Evolutionary conservation across 805 yeast species (phyloP), one percentile per base, ranked within the genome.

Genomic region (Myxozyma udenii): DNA sequence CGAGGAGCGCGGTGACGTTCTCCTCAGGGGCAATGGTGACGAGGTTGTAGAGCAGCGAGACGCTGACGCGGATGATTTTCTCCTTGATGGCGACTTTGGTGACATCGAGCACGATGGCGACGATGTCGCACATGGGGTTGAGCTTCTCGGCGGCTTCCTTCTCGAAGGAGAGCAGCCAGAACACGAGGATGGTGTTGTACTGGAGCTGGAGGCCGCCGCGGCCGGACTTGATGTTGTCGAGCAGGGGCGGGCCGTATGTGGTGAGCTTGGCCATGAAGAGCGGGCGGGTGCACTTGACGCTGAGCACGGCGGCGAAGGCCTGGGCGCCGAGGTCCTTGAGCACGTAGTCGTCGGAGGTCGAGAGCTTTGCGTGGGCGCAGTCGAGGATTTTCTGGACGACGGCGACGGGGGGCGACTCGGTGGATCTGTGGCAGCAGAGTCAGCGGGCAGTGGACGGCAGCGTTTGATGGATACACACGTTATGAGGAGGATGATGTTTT

Each of bases 141-240:
- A 77, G 73, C 56, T 68, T 76, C 56, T 61, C 60, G 52, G 82
- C 76, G 36, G 81, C 74, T 41, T 66, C 58, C n/a, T 68, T 68
- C 66, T 80, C 84, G 71, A 91, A 93, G 3, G 95, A 81, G 55
- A 88, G 74, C 47, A 89, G 74, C 98, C 98, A 93, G 42, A 87
- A 73, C 21, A 84, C 75, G 65, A 93, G 75, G 58, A 91, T 76
- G 4, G 84, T 75, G 63, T 86, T 79, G 71, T 93, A 93, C 67
- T 85, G 89, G 61, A 88, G 77, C 73, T 93, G 98, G 55, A 90
- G 76, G 52, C 81, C 83, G 51, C 71, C 69, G 55, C 65, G 70
- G 28, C 74, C 62, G 47, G 71, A 70, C 50, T 66, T 67, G 60
- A 83, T 69, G 41, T 79, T 72, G 50, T 67, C 69, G 53, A 80